Evolutionary conservation across 306 rosid genomes (phyloP).

Genomic region (Arachis hypogaea): DNA sequence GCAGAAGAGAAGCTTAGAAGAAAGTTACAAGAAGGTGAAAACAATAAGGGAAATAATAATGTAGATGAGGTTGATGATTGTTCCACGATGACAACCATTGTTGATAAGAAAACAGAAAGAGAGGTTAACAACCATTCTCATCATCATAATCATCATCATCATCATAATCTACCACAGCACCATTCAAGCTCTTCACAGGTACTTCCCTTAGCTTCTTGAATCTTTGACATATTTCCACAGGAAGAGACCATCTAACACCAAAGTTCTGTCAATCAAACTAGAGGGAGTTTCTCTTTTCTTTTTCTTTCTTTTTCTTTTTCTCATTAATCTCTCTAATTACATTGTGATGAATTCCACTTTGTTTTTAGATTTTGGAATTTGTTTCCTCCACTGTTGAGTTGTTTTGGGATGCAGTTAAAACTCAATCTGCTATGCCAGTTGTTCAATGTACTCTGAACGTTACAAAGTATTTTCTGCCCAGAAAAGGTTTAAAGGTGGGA

Average conservation of each 20-base stretch:
- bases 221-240: constrained; percentile 49
- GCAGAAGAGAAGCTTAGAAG: constrained; percentile 89
- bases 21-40: constrained; percentile 61
- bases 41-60: constrained; percentile 36
- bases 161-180: constrained; percentile 31
- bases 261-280: constrained; percentile 35
- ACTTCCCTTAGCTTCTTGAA: constrained; percentile 65
- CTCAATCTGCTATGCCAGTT: constrained; percentile 47
- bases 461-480: constrained; percentile 41
- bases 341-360: constrained; percentile 45
- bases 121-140: constrained; percentile 49
- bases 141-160: neutral
- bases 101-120: constrained; percentile 61
- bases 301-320: constrained; percentile 13
- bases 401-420: constrained; percentile 41
- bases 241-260: constrained; percentile 58
- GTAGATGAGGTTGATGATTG: constrained; percentile 62
- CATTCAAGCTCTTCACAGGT: constrained; percentile 82
- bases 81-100: constrained; percentile 63
- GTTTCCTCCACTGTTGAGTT: constrained; percentile 39
- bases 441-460: constrained; percentile 44
- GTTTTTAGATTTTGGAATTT: constrained; percentile 41
- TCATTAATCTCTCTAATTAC: constrained; percentile 41
- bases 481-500: constrained; percentile 49
- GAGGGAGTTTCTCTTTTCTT: neutral